Evolutionary conservation across 352 stramenopile genomes (phyloP).

Genomic region (Albugo laibachii): DNA sequence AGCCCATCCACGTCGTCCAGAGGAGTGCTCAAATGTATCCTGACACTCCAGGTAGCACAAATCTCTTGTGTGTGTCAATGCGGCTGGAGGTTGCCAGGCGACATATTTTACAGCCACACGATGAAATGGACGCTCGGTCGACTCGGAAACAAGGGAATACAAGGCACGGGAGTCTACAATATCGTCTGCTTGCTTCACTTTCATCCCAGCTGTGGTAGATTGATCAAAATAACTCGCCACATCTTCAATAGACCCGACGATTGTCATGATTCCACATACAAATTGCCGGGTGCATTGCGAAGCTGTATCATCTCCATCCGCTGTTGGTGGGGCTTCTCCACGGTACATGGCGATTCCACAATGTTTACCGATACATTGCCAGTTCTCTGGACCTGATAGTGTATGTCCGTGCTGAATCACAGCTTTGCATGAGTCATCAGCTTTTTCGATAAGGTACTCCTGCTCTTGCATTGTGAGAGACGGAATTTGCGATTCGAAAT

Average conservation of each 20-base stretch:
- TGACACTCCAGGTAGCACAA: constrained; percentile 66
- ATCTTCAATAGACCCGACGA: constrained; percentile 45
- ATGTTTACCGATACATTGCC: constrained; percentile 57
- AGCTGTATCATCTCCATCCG: not conserved
- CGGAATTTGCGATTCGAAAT: constrained; percentile 1
- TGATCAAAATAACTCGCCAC: constrained; percentile 50
- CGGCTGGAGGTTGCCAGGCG: constrained; percentile 29
- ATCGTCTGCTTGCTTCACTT: constrained; percentile 34
- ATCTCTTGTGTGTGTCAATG: constrained; percentile 34
- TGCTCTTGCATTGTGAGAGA: constrained; percentile 18
- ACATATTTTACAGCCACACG: constrained; percentile 52
- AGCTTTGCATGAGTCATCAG: constrained; percentile 41
- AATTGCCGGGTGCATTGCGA: constrained; percentile 15
- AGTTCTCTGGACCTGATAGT: constrained; percentile 45
- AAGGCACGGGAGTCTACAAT: constrained; percentile 43
- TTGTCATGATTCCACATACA: constrained; percentile 53
- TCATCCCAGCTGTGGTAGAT: constrained; percentile 32
- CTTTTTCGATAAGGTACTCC: constrained; percentile 43
- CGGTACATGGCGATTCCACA: constrained; percentile 63
- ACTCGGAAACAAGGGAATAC: constrained; percentile 25
- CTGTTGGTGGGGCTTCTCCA: constrained; percentile 24
- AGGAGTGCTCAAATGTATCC: constrained; percentile 55
- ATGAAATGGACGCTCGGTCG: constrained; percentile 15
- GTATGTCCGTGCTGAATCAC: constrained; percentile 54
- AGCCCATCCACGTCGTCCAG: constrained; percentile 42